Conservation (phyloP, 305 asterid species). For the Solanum hybrid region DNA sequence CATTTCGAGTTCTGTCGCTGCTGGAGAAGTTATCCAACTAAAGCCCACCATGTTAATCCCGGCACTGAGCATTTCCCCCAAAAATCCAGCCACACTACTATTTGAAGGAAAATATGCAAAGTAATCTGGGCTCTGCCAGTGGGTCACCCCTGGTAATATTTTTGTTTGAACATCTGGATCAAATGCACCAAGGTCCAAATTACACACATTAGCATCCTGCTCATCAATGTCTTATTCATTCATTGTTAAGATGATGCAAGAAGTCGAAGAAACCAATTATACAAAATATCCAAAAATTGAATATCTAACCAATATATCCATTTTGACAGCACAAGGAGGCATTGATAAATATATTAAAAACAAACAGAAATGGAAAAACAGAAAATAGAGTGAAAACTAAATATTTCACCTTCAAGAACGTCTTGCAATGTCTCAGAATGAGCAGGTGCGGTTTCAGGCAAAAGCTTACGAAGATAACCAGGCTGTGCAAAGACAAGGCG, state of each 20-base stretch:
- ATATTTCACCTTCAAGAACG: conserved; percentile 55
- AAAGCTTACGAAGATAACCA: conserved; percentile 76
- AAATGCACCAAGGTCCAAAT: neutral
- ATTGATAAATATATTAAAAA: neutral
- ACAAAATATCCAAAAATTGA: neutral
- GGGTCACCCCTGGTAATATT: conserved; percentile 90
- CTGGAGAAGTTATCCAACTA: conserved; percentile 97
- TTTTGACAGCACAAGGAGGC: neutral
- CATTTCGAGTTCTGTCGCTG: conserved; percentile 95
- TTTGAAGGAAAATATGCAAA: conserved; percentile 81
- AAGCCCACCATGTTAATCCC: conserved; percentile 91
- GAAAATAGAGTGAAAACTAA: neutral
- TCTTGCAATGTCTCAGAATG: conserved; percentile 57
- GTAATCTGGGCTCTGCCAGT: conserved; percentile 92
- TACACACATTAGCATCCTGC: conserved; percentile 2
- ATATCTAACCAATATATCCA: neutral
- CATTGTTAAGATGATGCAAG: conserved; percentile 1
- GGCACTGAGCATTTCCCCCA: conserved; percentile 97
- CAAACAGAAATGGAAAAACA: neutral
- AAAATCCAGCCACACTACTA: conserved; percentile 83
- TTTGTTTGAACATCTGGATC: conserved; percentile 58
- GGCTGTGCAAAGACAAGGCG: conserved; percentile 41
- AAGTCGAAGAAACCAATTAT: neutral
- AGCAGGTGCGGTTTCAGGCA: conserved; percentile 79
- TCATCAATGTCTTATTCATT: neutral